Base-by-base conservation (phyloP, 129 eudicot species). In the Kitagawia praeruptora region DNA sequence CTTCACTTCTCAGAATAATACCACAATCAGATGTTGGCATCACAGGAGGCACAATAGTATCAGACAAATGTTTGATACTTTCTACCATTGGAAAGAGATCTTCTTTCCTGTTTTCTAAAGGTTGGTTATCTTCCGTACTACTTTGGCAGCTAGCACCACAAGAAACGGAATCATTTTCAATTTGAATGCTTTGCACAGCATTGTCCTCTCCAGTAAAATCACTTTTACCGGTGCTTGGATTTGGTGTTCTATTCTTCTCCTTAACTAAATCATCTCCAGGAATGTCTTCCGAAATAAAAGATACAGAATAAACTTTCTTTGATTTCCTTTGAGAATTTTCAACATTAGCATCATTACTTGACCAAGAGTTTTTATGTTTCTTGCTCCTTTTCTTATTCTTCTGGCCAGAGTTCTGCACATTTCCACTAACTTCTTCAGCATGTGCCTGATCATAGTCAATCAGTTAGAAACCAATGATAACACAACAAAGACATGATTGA, bases 381-480 rank as follows among this genome's bases (percentile, higher is more conserved):
- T 88, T 87, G 76, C 81, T 88, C 56, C 86, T 83, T 86, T 88
- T 85, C 87, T 82, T 90, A 75, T 56, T 86, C 96, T 87, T 93
- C 88, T 79, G 86, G 81, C 87, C 75, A 74, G 90, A 80, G 77
- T 75, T 80, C 77, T 87, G 87, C 61, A 78, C 73, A 63, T 86
- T 86, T 81, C 82, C 84, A 41, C 81, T 87, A 46, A 74, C 80
- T 77, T 85, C 88, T 75, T 82, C 81, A 83, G 72, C 82, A 72
- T 75, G 81, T 84, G 82, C 95, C 97, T 92, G 97, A 56, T 78
- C 77, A 88, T 44, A 83, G 79, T 88, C 80, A 82, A 88, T 70
- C 74, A 41, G 56, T 56, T 78, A 78, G 70, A 70, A 69, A 54
- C 46, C 44, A 79, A 25, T 69, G 6, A 42, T 37, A 41, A 41